phyloP scores from a whole-genome alignment of 2,329 filamentous ascomycete genomes.

The Macroventuria anomochaeta region DNA sequence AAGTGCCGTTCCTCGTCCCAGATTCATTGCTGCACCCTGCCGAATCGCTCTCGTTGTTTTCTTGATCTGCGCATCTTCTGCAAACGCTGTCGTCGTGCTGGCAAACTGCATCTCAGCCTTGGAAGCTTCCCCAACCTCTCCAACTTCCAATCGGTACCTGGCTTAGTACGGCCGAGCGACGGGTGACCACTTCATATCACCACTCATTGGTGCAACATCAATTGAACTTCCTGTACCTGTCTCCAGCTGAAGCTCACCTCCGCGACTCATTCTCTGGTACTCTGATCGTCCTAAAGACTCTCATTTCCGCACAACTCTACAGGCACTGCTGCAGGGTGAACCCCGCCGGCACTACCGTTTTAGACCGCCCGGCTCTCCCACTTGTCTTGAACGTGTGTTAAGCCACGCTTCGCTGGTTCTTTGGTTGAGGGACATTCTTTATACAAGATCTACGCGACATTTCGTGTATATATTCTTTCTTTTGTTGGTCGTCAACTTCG shows the following conservation, averaged over 20 bases:
- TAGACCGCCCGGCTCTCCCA: slow-evolving; percentile 31
- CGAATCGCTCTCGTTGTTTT: not conserved
- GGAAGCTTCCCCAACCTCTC: slow-evolving; percentile 17
- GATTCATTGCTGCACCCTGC: not conserved
- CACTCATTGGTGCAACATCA: slow-evolving; percentile 5
- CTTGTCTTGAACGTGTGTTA: slow-evolving; percentile 22
- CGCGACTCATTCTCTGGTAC: slow-evolving; percentile 1
- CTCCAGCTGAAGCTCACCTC: slow-evolving; percentile 2
- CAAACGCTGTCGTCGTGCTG: slow-evolving; percentile 6
- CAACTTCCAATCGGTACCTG: slow-evolving; percentile 10
- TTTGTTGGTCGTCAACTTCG: not conserved
- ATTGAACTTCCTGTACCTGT: not conserved
- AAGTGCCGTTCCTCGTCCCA: not conserved
- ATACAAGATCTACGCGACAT: slow-evolving; percentile 13
- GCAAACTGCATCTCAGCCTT: slow-evolving; percentile 15
- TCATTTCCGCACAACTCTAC: slow-evolving; percentile 12
- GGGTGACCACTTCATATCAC: slow-evolving; percentile 4
- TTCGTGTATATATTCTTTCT: slow-evolving; percentile 7
- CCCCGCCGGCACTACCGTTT: slow-evolving; percentile 38
- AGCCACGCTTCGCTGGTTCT: slow-evolving; percentile 19
- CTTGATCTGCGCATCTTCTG: not conserved
- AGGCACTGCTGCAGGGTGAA: slow-evolving; percentile 17
- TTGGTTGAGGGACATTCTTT: slow-evolving; percentile 15
- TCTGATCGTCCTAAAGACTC: not conserved
- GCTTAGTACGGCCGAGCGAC: slow-evolving; percentile 1